Evolutionary conservation across 192 early-diverging fungal genomes (phyloP), one percentile per base, ranked within the genome.

Genomic region (Dimargaris cristalligena): DNA sequence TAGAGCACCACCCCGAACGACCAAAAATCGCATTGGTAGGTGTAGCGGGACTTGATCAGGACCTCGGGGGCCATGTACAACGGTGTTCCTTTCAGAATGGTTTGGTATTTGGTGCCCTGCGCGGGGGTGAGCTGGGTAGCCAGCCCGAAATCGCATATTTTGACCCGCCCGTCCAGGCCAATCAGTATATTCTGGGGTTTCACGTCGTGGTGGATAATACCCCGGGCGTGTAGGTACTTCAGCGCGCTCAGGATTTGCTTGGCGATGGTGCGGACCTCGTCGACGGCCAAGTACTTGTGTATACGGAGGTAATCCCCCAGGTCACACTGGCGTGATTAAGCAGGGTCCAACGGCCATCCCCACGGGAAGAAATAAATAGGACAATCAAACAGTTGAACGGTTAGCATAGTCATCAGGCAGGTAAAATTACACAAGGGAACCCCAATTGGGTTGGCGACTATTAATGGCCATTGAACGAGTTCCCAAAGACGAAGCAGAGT

Each of bases 171-270:
- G 50, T 79, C 78, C n/a, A 70, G 45, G 25, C 81, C 80, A 30
- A 87, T 62, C 32, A 87, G 70, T 35, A 81, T 64, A 54, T 87
- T 84, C 52, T 78, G 79, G 52, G 73, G 73, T 44, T 84, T 87
- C 60, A 87, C 77, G 60, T 87, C 84, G 46, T 83, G 69, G 70
- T 87, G 84, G 50, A 87, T 82, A 3, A 87, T 79, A 22, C 78
- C 79, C 54, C 71, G 70, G 3, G 73, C 71, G 52, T 87, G 84
- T 63, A 84, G 59, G 58, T 84, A 82, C 32, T 60, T 58, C 6
- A 87, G 71, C 10, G 79, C 84, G 13, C 73, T 71, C 26, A 87
- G 68, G 4, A 78, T 70, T 71, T 85, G 74, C 55, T 64, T 38
- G 2, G 64, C 70, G 49, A 76, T 70, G 25, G 30, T 47, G 54